Evolutionary conservation across 2,329 filamentous ascomycete species (phyloP).

Genomic region (Raffaelea albimanens): DNA sequence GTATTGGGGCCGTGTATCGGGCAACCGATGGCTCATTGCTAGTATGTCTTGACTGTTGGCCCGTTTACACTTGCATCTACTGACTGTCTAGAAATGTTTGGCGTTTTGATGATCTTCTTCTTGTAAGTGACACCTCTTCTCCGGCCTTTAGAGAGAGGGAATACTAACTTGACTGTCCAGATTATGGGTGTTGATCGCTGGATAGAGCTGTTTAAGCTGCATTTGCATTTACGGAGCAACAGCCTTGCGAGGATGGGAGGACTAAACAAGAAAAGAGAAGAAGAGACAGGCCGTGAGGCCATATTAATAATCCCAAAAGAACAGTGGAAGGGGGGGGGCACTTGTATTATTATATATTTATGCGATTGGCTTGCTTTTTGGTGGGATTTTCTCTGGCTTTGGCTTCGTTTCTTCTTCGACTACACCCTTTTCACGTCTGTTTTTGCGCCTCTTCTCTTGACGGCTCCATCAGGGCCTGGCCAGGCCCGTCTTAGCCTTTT

Average conservation of each 20-base stretch:
- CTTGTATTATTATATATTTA: no score
- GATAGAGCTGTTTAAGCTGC: constrained; percentile 21
- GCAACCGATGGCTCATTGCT: constrained; percentile 90
- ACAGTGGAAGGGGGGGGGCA: background rate
- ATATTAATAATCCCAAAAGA: background rate
- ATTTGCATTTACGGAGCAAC: no score
- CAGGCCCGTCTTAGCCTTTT: background rate
- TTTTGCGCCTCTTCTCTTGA: no score
- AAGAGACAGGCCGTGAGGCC: background rate
- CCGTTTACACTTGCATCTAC: background rate
- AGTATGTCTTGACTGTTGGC: constrained; percentile 20
- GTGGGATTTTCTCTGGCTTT: constrained; percentile 11
- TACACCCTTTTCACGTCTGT: no score
- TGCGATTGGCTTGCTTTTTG: no score
- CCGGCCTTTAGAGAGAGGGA: background rate
- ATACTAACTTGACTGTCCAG: constrained; percentile 22
- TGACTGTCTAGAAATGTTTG: constrained; percentile 50
- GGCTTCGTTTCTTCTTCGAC: constrained; percentile 14
- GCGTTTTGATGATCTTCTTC: constrained; percentile 92
- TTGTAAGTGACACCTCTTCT: constrained; percentile 38
- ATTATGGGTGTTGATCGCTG: constrained; percentile 60
- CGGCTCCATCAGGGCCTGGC: background rate
- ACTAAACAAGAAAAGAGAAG: background rate
- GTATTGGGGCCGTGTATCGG: constrained; percentile 90
- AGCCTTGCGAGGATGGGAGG: no score